Evolutionary conservation across 2,329 filamentous ascomycete genomes (phyloP), one percentile per base, ranked within the genome.

Genomic region (Fusarium keratoplasticum): DNA sequence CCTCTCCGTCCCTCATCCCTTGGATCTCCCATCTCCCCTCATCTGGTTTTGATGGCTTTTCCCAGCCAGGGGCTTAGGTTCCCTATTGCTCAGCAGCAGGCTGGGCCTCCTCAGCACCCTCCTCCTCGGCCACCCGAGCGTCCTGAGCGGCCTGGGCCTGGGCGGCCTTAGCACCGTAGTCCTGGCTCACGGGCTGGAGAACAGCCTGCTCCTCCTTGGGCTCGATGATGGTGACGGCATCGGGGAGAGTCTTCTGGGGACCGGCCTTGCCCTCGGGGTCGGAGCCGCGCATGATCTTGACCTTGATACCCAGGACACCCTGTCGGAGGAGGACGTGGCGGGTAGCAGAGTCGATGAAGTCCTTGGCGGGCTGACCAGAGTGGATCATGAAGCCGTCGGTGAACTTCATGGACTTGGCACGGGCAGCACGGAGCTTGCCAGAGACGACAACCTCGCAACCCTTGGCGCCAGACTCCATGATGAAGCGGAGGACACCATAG

Each of bases 311-410:
- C 79, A 99, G 91, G 79, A 99, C 96, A 94, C 96, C 96, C 91
- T 99, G 96, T 89, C 97, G 94, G 87, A 99, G 95, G 80, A 99
- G 95, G 83, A 99, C 96, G 94, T 99, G 96, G 83, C 96, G 96
- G 84, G 96, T 98, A 81, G 97, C 97, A 83, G 89, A 91, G 91
- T 99, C 96, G 87, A 99, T 99, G 90, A 99, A 99, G 89, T 99
- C 96, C 89, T 97, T 96, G 84, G 96, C 96, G 84, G 96, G 96
- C 88, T 99, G 96, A 89, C 96, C 96, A 83, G 96, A 99, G 94
- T 99, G 96, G 89, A 99, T 99, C 96, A 99, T 99, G 95, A 99
- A 99, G 86, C 96, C 96, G 88, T 99, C 95, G 87, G 96, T 99
- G 93, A 99, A 99, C 93, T 99, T 99, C 96, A 99, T 99, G 89